These are phyloP conservation scores for Candida rishiriensis DNA, from an alignment of 805 yeast genomes.

Conservation along the genomic window DNA sequence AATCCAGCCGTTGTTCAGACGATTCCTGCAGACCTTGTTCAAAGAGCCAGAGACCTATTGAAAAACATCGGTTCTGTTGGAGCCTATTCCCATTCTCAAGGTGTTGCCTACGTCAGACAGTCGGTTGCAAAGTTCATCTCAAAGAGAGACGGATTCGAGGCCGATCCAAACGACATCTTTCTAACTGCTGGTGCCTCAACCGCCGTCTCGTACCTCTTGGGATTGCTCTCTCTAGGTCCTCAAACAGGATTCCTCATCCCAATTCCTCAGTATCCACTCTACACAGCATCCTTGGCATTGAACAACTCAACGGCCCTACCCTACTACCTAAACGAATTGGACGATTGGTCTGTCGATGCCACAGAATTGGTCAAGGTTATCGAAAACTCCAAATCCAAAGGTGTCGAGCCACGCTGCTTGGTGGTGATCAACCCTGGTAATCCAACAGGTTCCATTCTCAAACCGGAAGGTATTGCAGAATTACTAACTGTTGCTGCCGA, in stretches of 20 bases:
- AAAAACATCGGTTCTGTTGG: constrained; percentile 77
- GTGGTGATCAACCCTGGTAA: constrained; percentile 98
- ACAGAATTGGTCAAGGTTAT: constrained; percentile 55
- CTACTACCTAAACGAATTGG: constrained; percentile 75
- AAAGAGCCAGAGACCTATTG: constrained; percentile 62
- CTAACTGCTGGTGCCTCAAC: constrained; percentile 94
- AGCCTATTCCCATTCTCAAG: constrained; percentile 93
- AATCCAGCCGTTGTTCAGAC: constrained; percentile 27
- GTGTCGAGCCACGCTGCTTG: constrained; percentile 65
- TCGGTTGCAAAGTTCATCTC: constrained; percentile 79
- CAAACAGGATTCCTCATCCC: constrained; percentile 85
- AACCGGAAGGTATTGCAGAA: constrained; percentile 59
- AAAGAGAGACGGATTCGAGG: constrained; percentile 68
- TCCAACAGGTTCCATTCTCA: constrained; percentile 89
- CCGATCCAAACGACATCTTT: constrained; percentile 70
- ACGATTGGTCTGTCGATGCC: constrained; percentile 82
- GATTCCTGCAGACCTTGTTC: constrained; percentile 65
- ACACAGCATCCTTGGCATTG: constrained; percentile 90
- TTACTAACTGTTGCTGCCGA: constrained; percentile 79
- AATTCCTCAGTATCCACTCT: constrained; percentile 96
- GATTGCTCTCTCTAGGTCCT: constrained; percentile 62
- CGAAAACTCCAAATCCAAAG: constrained; percentile 41
- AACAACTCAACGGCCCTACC: constrained; percentile 81
- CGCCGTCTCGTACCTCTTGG: constrained; percentile 78
- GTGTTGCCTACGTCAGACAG: constrained; percentile 65